A percentile compares a stretch with the other conserved stretches of the same genome.
Evolutionary conservation across 2,329 filamentous ascomycete genomes (phyloP).

Genomic region (Aspergillus bombycis): DNA sequence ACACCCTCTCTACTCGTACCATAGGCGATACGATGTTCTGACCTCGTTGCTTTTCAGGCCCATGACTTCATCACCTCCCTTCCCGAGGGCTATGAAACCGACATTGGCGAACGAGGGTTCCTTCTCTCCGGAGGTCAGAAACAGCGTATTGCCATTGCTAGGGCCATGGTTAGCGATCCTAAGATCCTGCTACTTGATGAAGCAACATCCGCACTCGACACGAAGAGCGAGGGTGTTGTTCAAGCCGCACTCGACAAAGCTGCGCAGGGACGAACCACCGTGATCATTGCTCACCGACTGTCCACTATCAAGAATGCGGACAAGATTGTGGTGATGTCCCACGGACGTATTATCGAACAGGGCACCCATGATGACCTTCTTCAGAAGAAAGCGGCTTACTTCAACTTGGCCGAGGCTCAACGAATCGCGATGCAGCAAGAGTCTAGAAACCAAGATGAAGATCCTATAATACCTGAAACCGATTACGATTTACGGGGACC

Average conservation of each 20-base stretch:
- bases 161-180: slow-evolving; percentile 77
- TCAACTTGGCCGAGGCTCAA: slow-evolving; percentile 73
- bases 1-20: background rate
- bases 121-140: slow-evolving; percentile 53
- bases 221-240: slow-evolving; percentile 81
- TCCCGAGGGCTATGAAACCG: slow-evolving; percentile 58
- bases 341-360: slow-evolving; percentile 81
- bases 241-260: slow-evolving; percentile 79
- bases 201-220: slow-evolving; percentile 84
- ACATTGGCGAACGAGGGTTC: slow-evolving; percentile 14
- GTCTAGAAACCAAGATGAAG: background rate
- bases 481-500: background rate
- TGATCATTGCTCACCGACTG: slow-evolving; percentile 47
- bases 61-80: slow-evolving; percentile 77
- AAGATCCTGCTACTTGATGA: slow-evolving; percentile 85
- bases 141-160: slow-evolving; percentile 83
- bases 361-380: slow-evolving; percentile 78
- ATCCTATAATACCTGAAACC: background rate
- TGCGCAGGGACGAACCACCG: slow-evolving; percentile 53
- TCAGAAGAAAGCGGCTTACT: slow-evolving; percentile 69
- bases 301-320: slow-evolving; percentile 46
- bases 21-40: background rate
- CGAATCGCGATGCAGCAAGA: slow-evolving; percentile 52
- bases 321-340: slow-evolving; percentile 71
- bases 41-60: slow-evolving; percentile 45